A percentile compares a stretch with the other conserved stretches of the same genome.
Conservation (phyloP, 2,329 filamentous ascomycete genomes). For the Cryphonectria carpinicola region DNA sequence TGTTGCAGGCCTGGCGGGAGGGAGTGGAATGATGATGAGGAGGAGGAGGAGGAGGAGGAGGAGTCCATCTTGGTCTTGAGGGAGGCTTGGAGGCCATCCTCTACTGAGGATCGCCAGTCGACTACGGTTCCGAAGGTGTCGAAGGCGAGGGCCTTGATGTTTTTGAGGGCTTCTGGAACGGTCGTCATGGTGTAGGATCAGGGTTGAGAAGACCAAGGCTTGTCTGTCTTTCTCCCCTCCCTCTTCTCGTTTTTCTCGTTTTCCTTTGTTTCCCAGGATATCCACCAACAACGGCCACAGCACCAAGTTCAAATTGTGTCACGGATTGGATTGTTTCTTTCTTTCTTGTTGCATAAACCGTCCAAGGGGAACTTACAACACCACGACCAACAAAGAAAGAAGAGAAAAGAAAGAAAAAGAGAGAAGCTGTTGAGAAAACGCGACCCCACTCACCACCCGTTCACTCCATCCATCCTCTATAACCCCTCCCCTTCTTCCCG, state of each 20-base stretch:
- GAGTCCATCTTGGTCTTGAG: constrained; percentile 54
- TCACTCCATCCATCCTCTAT: background rate
- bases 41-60: constrained; percentile 35
- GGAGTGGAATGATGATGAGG: constrained; percentile 36
- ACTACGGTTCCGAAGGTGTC: constrained; percentile 83
- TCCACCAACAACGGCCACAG: no score
- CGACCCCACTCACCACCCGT: background rate
- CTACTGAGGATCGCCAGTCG: constrained; percentile 74
- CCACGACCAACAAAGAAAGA: no score
- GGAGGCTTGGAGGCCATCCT: constrained; percentile 56
- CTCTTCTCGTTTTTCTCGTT: no score
- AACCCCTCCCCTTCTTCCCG: background rate
- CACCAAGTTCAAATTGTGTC: no score
- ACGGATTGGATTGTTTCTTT: no score
- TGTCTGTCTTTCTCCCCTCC: no score
- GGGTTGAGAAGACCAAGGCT: no score
- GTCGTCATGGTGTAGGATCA: constrained; percentile 18
- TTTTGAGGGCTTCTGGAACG: constrained; percentile 21
- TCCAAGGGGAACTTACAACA: no score
- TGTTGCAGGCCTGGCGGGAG: constrained; percentile 51
- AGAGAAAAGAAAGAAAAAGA: background rate
- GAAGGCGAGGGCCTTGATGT: constrained; percentile 66
- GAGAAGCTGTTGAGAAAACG: background rate
- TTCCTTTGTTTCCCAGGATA: no score
- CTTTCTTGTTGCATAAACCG: no score